Percentiles rank a stretch among this genome's conserved stretches.
These are phyloP conservation scores for Curvularia hawaiiensis DNA, from an alignment of 2,329 filamentous ascomycete species.

Conservation along the genomic window DNA sequence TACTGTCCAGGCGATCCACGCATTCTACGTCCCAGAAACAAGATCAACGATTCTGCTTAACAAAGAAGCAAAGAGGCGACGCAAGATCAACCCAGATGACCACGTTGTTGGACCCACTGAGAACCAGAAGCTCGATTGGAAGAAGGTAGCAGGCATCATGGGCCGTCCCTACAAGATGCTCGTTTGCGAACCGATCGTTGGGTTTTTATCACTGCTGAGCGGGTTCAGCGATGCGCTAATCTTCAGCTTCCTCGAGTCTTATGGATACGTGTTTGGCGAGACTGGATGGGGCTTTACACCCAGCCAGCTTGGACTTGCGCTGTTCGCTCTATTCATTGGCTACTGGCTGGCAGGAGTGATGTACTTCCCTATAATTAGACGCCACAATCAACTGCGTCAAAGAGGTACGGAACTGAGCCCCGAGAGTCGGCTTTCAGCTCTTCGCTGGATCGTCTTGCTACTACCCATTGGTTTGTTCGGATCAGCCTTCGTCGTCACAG, in stretches of 20 bases:
- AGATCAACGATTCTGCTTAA: slow-evolving; percentile 77
- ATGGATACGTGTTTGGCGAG: slow-evolving; percentile 68
- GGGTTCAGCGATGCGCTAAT: slow-evolving; percentile 78
- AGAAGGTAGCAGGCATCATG: slow-evolving; percentile 57
- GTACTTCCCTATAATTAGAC: slow-evolving; percentile 59
- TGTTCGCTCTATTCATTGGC: slow-evolving; percentile 64
- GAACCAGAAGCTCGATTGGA: slow-evolving; percentile 28
- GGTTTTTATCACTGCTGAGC: slow-evolving; percentile 71
- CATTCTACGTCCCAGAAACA: slow-evolving; percentile 75
- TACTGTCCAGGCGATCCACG: slow-evolving; percentile 69
- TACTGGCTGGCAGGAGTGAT: slow-evolving; percentile 66
- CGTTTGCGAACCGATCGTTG: slow-evolving; percentile 73
- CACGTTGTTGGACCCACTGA: slow-evolving; percentile 74
- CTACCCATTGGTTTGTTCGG: slow-evolving; percentile 71
- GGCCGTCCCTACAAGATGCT: slow-evolving; percentile 74
- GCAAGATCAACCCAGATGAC: slow-evolving; percentile 56
- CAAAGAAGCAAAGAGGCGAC: slow-evolving; percentile 73
- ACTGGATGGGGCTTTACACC: slow-evolving; percentile 63
- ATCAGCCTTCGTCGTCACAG: slow-evolving; percentile 63
- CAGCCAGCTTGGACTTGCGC: slow-evolving; percentile 62
- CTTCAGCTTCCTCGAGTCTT: slow-evolving; percentile 78
- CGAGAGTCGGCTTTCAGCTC: slow-evolving; percentile 68
- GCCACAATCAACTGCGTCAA: slow-evolving; percentile 53
- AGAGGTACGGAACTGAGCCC: slow-evolving; percentile 59
- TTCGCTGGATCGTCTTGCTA: slow-evolving; percentile 65